These are phyloP conservation scores for Miscanthus lutarioriparius DNA, from an alignment of 176 grass and related monocot species.

Conservation along the genomic window DNA sequence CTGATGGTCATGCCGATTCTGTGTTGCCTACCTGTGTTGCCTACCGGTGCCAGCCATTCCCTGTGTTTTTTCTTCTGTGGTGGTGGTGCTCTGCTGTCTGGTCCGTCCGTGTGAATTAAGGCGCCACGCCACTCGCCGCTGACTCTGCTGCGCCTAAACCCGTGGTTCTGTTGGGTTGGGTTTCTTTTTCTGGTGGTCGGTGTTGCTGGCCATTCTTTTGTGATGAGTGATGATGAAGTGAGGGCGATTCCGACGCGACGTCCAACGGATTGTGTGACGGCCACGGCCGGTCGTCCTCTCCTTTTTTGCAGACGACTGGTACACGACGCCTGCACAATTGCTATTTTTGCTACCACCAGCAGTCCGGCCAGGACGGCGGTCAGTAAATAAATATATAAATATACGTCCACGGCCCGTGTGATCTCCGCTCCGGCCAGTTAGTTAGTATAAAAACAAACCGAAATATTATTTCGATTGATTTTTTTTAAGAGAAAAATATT, in stretches of 20 bases:
- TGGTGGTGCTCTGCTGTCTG: background rate
- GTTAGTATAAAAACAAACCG: too few species aligned
- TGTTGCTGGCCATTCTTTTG: conserved; percentile 16
- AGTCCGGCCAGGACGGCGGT: background rate
- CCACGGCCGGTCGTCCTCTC: conserved; percentile 9
- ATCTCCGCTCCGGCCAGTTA: background rate
- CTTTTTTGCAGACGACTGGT: background rate
- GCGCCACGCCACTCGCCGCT: background rate
- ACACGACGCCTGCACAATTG: background rate
- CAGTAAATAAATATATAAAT: too few species aligned
- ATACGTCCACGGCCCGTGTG: background rate
- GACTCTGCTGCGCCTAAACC: background rate
- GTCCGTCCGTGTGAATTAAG: background rate
- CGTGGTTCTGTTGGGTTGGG: background rate
- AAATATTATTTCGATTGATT: too few species aligned
- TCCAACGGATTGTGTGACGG: conserved; percentile 27
- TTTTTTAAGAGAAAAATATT: too few species aligned
- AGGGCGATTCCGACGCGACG: conserved; percentile 24
- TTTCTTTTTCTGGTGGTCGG: conserved; percentile 18
- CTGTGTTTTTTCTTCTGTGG: background rate
- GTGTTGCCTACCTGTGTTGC: background rate
- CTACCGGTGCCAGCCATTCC: background rate
- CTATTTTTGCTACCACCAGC: background rate
- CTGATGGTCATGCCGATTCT: background rate
- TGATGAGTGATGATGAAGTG: background rate